phyloP scores from a whole-genome alignment of 208 protist species.

The Spongospora subterranea region DNA sequence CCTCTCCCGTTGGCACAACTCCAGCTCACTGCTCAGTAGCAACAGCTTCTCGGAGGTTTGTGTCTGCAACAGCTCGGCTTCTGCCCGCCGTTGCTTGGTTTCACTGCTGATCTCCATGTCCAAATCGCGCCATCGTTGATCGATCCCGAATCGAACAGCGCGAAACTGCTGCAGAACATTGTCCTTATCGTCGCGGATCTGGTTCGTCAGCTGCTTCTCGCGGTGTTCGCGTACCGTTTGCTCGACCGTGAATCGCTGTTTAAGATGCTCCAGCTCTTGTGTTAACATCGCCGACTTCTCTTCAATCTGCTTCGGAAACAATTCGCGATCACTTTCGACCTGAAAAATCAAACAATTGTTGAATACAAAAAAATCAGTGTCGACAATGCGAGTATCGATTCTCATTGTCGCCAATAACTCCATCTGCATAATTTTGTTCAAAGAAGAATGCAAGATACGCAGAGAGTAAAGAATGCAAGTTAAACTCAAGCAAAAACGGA shows the following conservation, averaged over 20 bases:
- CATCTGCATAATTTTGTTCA: neutral
- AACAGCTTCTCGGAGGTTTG: neutral
- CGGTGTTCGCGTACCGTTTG: neutral
- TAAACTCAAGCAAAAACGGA: no score
- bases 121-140: neutral
- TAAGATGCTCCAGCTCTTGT: neutral
- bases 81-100: neutral
- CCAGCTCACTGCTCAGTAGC: neutral
- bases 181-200: neutral
- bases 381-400: neutral
- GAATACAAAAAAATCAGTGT: neutral
- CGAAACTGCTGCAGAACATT: neutral
- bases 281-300: neutral
- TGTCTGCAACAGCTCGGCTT: neutral
- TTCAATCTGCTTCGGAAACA: constrained; percentile 55
- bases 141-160: neutral
- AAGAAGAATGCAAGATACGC: neutral
- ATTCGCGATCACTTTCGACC: constrained; percentile 10
- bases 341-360: neutral
- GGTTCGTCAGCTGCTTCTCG: neutral
- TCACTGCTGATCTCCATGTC: constrained; percentile 4
- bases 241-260: neutral
- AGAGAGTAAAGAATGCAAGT: no score
- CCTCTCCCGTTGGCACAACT: neutral
- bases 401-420: neutral